Percentiles rank a stretch among this genome's conserved stretches.
These are phyloP conservation scores for Boletus rufocinnamomeus DNA, from an alignment of 768 basidiomycete species.

Conservation along the genomic window DNA sequence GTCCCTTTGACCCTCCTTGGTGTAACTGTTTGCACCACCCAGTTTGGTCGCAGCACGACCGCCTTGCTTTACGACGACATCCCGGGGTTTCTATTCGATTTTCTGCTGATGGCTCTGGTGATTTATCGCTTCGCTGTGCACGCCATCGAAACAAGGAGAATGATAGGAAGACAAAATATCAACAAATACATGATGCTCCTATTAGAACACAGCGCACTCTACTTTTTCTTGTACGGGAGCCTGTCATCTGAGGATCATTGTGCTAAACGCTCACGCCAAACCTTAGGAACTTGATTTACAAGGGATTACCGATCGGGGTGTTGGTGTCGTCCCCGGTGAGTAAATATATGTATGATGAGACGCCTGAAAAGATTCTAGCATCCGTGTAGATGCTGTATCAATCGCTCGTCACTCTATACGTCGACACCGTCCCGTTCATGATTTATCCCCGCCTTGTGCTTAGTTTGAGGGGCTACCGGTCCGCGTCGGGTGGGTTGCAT, in stretches of 20 bases:
- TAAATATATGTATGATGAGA: background rate
- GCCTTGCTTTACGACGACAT: background rate
- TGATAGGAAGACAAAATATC: conserved; percentile 2
- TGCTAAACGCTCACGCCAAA: background rate
- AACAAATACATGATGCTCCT: conserved; percentile 14
- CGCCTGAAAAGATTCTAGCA: background rate
- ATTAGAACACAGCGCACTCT: conserved; percentile 11
- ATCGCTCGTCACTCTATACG: background rate
- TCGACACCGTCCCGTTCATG: conserved; percentile 5
- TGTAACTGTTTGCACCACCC: background rate
- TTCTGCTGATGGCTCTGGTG: conserved; percentile 7
- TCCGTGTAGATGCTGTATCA: background rate
- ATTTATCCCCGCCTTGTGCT: conserved; percentile 13
- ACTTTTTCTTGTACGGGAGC: conserved; percentile 11
- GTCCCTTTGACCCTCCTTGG: background rate
- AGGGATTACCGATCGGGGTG: background rate
- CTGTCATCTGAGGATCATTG: background rate
- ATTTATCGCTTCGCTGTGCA: conserved; percentile 12
- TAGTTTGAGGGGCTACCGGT: background rate
- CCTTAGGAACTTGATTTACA: conserved; percentile 4
- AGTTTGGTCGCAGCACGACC: background rate
- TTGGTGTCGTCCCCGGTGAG: background rate
- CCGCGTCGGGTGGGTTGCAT: background rate
- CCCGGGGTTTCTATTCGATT: conserved; percentile 5
- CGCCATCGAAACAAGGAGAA: conserved; percentile 3